phyloP scores from a whole-genome alignment of 768 basidiomycete genomes.

The Lactifluus rugatus region DNA sequence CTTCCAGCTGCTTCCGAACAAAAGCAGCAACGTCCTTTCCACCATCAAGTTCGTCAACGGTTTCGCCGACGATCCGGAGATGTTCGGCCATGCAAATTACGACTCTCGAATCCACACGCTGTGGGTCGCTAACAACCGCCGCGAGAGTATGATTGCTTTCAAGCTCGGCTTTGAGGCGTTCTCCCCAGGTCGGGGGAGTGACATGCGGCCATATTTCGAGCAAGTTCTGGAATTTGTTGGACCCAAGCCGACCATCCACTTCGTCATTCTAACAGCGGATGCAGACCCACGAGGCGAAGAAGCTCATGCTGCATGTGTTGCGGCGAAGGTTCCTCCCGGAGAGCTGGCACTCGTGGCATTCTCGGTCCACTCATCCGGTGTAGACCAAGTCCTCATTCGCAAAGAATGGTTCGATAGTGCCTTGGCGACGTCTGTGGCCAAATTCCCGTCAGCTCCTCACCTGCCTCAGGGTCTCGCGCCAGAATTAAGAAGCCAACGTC shows the following conservation, averaged over 20 bases:
- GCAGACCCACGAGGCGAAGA: conserved; percentile 76
- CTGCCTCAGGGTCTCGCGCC: conserved; percentile 23
- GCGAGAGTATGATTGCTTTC: conserved; percentile 76
- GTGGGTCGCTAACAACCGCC: conserved; percentile 79
- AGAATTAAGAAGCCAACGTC: conserved; percentile 18
- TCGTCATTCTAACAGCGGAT: conserved; percentile 79
- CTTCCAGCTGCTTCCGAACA: conserved; percentile 72
- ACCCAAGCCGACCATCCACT: conserved; percentile 79
- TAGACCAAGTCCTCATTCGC: conserved; percentile 79
- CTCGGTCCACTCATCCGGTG: conserved; percentile 82
- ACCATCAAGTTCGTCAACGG: conserved; percentile 73
- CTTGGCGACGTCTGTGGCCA: conserved; percentile 42
- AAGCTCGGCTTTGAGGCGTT: conserved; percentile 59
- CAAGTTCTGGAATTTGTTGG: conserved; percentile 78
- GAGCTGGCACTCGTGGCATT: conserved; percentile 78
- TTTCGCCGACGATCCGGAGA: conserved; percentile 61
- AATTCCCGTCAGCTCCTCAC: conserved; percentile 44
- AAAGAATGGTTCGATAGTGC: conserved; percentile 81
- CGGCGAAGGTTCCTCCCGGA: conserved; percentile 66
- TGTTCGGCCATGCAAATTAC: conserved; percentile 84
- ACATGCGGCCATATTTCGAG: conserved; percentile 58
- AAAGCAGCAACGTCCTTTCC: conserved; percentile 62
- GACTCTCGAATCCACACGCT: conserved; percentile 78
- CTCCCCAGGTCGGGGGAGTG: conserved; percentile 48
- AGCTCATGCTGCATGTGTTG: conserved; percentile 74